Evolutionary conservation across 2,329 filamentous ascomycete species (phyloP).

Genomic region (Aspergillus latus): DNA sequence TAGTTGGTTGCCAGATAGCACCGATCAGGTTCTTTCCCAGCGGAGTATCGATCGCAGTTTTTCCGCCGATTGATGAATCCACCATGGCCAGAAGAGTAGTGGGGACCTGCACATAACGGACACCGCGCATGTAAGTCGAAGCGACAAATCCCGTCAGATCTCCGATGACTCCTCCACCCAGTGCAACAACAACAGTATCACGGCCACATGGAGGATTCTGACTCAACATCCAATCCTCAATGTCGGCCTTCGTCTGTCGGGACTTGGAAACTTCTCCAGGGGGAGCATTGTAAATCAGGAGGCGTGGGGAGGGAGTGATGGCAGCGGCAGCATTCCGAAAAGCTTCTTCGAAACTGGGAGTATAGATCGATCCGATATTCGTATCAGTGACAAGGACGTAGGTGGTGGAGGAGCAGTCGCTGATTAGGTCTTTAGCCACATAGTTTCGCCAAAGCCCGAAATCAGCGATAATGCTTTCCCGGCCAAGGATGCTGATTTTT

Average conservation of each 20-base stretch:
- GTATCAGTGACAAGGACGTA: constrained; percentile 97
- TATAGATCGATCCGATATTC: constrained; percentile 79
- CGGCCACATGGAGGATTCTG: constrained; percentile 81
- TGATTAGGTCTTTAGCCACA: constrained; percentile 76
- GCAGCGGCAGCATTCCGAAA: constrained; percentile 57
- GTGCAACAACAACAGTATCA: constrained; percentile 90
- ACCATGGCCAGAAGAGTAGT: constrained; percentile 96
- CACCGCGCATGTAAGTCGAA: constrained; percentile 96
- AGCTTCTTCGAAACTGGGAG: constrained; percentile 68
- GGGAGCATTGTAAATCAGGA: constrained; percentile 82
- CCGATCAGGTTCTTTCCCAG: constrained; percentile 95
- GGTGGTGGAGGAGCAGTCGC: constrained; percentile 76
- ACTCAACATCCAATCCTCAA: constrained; percentile 95
- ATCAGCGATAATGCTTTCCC: constrained; percentile 87
- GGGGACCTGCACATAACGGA: constrained; percentile 94
- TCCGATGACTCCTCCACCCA: constrained; percentile 94
- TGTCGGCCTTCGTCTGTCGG: constrained; percentile 86
- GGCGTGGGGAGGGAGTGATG: constrained; percentile 57
- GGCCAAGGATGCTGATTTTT: constrained; percentile 78
- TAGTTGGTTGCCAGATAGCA: constrained; percentile 91
- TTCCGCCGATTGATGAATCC: constrained; percentile 95
- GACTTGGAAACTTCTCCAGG: constrained; percentile 94
- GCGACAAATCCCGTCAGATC: constrained; percentile 98
- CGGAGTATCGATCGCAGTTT: constrained; percentile 96
- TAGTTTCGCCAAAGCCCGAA: constrained; percentile 85